Evolutionary conservation across 345 rosid species (phyloP).

Genomic region (Syzygium grande): DNA sequence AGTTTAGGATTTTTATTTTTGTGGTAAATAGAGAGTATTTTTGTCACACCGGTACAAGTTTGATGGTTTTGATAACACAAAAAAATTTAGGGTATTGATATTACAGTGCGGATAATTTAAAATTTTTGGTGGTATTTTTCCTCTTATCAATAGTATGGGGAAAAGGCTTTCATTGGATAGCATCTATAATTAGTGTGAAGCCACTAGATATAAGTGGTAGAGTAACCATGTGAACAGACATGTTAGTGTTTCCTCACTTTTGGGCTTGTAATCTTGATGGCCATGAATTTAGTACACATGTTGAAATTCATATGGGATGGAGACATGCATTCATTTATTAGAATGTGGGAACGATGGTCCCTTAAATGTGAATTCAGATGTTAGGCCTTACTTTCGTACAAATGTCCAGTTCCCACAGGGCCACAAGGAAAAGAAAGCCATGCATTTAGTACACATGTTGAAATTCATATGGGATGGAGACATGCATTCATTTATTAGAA

Average conservation of each 20-base stretch:
- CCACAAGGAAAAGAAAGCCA: neutral
- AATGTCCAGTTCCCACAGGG: neutral
- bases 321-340: neutral
- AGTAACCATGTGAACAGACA: neutral
- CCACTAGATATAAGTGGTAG: neutral
- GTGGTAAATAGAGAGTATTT: neutral
- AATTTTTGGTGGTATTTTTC: neutral
- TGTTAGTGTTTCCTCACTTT: neutral
- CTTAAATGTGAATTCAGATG: neutral
- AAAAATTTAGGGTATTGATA: neutral
- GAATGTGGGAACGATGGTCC: neutral
- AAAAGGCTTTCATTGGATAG: neutral
- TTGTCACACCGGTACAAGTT: neutral
- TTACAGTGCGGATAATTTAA: neutral
- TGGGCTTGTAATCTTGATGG: neutral
- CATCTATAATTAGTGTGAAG: neutral
- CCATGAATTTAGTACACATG: neutral
- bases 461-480: neutral
- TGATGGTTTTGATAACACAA: neutral
- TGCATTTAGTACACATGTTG: neutral
- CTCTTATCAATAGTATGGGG: neutral
- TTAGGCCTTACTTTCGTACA: neutral
- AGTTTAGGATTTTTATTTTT: neutral
- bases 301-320: neutral
- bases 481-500: neutral